Base-by-base conservation (phyloP, 345 rosid genomes). In the Lagerstroemia speciosa region DNA sequence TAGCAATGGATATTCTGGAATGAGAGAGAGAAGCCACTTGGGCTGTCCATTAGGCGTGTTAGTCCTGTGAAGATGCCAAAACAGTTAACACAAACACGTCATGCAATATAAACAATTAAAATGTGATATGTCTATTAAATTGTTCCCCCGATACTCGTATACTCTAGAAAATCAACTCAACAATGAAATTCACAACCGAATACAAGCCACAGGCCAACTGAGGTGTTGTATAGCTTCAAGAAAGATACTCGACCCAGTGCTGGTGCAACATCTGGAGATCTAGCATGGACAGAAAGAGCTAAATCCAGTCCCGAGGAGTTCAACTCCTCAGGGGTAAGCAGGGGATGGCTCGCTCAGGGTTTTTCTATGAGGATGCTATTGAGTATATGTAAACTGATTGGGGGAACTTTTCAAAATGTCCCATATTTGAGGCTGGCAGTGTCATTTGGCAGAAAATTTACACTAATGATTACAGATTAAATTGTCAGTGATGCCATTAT, bases 11-110 rank as follows among this genome's bases (percentile, higher is more conserved):
- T 86, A 88, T 76, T 83, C 92, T 6, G 99, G 99, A 80, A 94
- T 81, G 24, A 94, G 16, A 62, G 86, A 86, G 77, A 91, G 95
- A 74, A 94, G 99, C 99, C 99, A 94, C 77, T 94, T 94, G 29
- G 97, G 99, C 76, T 94, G 99, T 71, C 99, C 99, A 70, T 89
- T 83, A 71, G 99, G 87, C 57, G 81, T 15, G 77, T 91, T 84
- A 4, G 96, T 88, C 81, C 96, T 91, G 63, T 2, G 34, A 30
- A 58, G 9, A 29, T 30, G 7, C 63, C 15, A 29, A 58, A 26
- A 30, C 29, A 34, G 17, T 58, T 58, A 22, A 22, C 6, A 53
- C 30, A 8, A 53, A 53, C 24, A 53, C 8, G 30, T 53, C 29
- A n/a, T 48, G 55, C 29, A n/a, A 53, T 24, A 19, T 53, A 53